Conservation (phyloP, 495 filamentous ascomycete species). For the Penicillium subrubescens region DNA sequence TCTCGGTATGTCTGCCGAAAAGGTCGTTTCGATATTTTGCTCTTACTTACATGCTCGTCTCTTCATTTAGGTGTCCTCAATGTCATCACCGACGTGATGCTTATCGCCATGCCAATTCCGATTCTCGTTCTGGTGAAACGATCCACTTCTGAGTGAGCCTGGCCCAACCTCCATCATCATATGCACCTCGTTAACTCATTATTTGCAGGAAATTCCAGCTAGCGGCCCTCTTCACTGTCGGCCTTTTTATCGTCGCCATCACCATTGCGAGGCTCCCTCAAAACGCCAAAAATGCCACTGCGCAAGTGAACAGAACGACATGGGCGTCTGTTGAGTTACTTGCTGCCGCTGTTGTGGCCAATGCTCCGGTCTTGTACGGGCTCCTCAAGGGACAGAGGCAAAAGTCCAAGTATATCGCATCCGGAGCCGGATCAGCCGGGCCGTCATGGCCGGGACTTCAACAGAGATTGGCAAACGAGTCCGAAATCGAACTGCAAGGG, state of each 20-base stretch:
- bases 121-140: conserved; percentile 37
- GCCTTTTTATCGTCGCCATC: conserved; percentile 45
- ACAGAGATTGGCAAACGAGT: conserved; percentile 7
- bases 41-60: background rate
- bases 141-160: conserved; percentile 24
- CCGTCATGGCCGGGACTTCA: conserved; percentile 10
- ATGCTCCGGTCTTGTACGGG: conserved; percentile 42
- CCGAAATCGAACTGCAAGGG: conserved; percentile 15
- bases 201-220: conserved; percentile 38
- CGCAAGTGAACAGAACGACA: conserved; percentile 41
- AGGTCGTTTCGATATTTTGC: background rate
- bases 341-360: conserved; percentile 47
- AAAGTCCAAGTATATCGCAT: conserved; percentile 12
- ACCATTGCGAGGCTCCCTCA: conserved; percentile 42
- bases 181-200: conserved; percentile 4
- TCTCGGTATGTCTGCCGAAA: conserved; percentile 19
- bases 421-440: conserved; percentile 7
- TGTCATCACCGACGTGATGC: conserved; percentile 45
- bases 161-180: background rate
- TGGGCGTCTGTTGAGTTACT: conserved; percentile 47
- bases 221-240: conserved; percentile 39
- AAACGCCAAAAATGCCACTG: conserved; percentile 32
- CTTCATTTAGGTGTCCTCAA: conserved; percentile 33
- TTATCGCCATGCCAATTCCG: conserved; percentile 46
- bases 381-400: conserved; percentile 12